Base-by-base conservation (phyloP, 768 basidiomycete genomes). In the Dacryopinax primogenitus region DNA sequence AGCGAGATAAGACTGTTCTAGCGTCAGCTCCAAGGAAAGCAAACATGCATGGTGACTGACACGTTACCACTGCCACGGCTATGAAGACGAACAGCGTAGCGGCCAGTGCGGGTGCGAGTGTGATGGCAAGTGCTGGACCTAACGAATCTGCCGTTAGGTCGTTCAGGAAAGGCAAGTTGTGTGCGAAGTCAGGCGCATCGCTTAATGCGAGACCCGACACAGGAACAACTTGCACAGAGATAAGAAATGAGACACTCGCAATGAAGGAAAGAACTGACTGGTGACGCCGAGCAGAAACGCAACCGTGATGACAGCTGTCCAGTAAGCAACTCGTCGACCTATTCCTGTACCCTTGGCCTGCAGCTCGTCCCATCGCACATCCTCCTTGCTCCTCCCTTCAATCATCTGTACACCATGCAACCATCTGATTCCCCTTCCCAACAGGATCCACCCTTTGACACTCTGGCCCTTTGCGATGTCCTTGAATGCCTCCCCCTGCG, bases 341-440 rank as follows among this genome's bases (percentile, higher is more conserved):
- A 81, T 67, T 62, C 72, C 64, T 35, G 76, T 80, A 37, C 81
- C 76, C 72, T 83, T 81, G 67, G 81, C 78, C 73, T 88, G 86
- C 62, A 91, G 75, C 28, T 87, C 83, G 66, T 85, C 83, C 88
- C 89, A 92, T 64, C 86, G 76, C 35, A 92, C 83, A 72, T 91
- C 89, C 70, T 91, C 88, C 73, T 88, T 90, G 15, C 88, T 86
- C 66, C 86, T 76, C 1, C 90, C 90, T 71, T 88, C 86, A 26
- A 92, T 89, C 35, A 86, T 75, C 71, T 87, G 77, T 3, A 86
- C 74, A 1, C 84, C 83, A 33, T 83, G 83, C 30, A 91, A 72
- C 68, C 79, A 81, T 64, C 83, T 74, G 66, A 90, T 72, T 0
- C 87, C 88, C 30, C 82, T 78, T 9, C 90, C 90, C 39, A 88